phyloP scores from a whole-genome alignment of 139 green algal genomes.

The Micractinium conductrix region DNA sequence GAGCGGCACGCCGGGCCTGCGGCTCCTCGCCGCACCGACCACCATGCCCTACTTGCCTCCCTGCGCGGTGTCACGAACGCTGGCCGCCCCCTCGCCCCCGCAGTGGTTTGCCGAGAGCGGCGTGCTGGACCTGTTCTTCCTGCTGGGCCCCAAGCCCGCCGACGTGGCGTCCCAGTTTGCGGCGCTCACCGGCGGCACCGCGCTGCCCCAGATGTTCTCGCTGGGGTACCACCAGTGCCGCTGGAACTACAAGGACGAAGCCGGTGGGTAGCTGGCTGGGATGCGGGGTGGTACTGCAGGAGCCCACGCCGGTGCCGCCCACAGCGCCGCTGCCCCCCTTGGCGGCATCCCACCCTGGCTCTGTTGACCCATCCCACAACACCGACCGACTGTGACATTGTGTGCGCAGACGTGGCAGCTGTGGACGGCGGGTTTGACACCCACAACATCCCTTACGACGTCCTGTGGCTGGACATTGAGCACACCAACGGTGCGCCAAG shows the following conservation, averaged over 20 bases:
- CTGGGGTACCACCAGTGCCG: slow-evolving; percentile 99
- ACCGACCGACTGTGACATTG: background rate
- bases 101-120: slow-evolving; percentile 97
- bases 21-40: no score
- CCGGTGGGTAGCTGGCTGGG: slow-evolving; percentile 7
- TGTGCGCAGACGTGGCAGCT: slow-evolving; percentile 19
- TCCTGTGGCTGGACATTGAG: slow-evolving; percentile 99
- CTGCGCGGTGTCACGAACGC: no score
- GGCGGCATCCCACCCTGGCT: background rate
- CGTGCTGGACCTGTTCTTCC: slow-evolving; percentile 95
- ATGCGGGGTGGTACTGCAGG: no score
- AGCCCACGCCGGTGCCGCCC: no score
- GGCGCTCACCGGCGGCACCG: slow-evolving; percentile 84
- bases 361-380: background rate
- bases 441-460: slow-evolving; percentile 97
- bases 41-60: no score
- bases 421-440: slow-evolving; percentile 27
- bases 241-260: slow-evolving; percentile 98
- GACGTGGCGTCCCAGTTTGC: slow-evolving; percentile 83
- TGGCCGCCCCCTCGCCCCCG: slow-evolving; percentile 53
- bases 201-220: slow-evolving; percentile 94
- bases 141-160: slow-evolving; percentile 74
- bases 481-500: slow-evolving; percentile 98
- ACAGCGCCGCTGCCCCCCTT: no score
- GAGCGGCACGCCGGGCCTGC: no score